Evolutionary conservation across 805 yeast species (phyloP).

Genomic region (Ogataea saltuana): DNA sequence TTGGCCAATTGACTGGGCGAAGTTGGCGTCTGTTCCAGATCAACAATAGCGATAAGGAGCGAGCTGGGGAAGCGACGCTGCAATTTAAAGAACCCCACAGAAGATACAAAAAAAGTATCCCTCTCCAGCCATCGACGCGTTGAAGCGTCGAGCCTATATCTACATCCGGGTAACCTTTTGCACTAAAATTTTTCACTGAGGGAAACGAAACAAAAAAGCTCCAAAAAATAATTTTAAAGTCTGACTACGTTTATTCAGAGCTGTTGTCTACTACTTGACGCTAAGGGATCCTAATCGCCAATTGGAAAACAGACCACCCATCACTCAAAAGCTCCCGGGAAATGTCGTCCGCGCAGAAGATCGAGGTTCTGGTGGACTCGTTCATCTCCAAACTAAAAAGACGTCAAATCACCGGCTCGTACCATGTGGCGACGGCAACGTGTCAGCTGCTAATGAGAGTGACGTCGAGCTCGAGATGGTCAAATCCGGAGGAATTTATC

Average conservation of each 20-base stretch:
- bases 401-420: conserved; percentile 80
- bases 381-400: conserved; percentile 63
- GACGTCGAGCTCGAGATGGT: conserved; percentile 88
- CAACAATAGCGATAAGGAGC: too few species aligned
- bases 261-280: too few species aligned
- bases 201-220: not conserved
- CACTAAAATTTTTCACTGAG: not conserved
- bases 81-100: not conserved
- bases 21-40: too few species aligned
- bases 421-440: conserved; percentile 80
- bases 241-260: too few species aligned
- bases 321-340: too few species aligned
- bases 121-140: not conserved
- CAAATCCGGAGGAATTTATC: conserved; percentile 70
- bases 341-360: conserved; percentile 27
- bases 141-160: not conserved
- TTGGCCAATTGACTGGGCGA: too few species aligned
- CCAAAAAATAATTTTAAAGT: not conserved
- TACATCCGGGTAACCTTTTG: not conserved
- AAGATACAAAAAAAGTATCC: not conserved
- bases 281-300: too few species aligned
- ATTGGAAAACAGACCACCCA: too few species aligned
- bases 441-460: conserved; percentile 86
- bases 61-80: too few species aligned
- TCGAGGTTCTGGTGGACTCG: conserved; percentile 34